Evolutionary conservation across 768 basidiomycete species (phyloP).

Genomic region (Mycena galericulata): DNA sequence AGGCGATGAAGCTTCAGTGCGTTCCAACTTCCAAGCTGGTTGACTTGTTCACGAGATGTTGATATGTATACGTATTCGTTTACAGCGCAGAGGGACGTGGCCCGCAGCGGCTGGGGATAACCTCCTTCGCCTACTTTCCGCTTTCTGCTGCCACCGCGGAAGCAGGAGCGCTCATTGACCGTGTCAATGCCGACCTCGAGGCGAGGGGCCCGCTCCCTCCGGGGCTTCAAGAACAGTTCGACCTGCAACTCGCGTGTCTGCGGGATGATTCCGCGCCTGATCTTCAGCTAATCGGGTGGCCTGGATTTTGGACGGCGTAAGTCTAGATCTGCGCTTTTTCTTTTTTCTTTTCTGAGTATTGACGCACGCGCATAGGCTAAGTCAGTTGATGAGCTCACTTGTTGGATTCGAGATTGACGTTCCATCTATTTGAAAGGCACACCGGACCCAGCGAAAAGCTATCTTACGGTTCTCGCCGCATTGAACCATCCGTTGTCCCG

Average conservation of each 20-base stretch:
- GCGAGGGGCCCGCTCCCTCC: conserved; percentile 41
- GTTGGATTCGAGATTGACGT: no score
- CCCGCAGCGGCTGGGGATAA: no score
- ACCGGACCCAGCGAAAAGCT: conserved; percentile 54
- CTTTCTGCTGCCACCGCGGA: conserved; percentile 35
- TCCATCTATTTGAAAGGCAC: no score
- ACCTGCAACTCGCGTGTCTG: conserved; percentile 48
- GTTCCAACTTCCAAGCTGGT: conserved; percentile 20
- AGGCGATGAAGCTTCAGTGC: conserved; percentile 49
- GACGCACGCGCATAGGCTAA: neutral
- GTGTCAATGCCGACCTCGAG: conserved; percentile 13
- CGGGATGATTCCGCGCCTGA: conserved; percentile 42
- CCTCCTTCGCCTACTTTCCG: conserved; percentile 41
- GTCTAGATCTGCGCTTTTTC: no score
- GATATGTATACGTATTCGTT: neutral
- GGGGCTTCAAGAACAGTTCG: conserved; percentile 54
- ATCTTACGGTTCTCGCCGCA: conserved; percentile 51
- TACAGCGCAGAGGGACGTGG: neutral
- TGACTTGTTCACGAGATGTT: no score
- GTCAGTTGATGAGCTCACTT: neutral
- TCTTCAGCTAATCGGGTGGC: conserved; percentile 42
- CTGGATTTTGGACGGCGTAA: conserved; percentile 32
- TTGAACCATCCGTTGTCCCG: conserved; percentile 61
- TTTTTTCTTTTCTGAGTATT: conserved; percentile 13
- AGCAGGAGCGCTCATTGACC: neutral